phyloP scores from a whole-genome alignment of 1,284 basidiomycete species.

The Apiotrichum domesticum region DNA sequence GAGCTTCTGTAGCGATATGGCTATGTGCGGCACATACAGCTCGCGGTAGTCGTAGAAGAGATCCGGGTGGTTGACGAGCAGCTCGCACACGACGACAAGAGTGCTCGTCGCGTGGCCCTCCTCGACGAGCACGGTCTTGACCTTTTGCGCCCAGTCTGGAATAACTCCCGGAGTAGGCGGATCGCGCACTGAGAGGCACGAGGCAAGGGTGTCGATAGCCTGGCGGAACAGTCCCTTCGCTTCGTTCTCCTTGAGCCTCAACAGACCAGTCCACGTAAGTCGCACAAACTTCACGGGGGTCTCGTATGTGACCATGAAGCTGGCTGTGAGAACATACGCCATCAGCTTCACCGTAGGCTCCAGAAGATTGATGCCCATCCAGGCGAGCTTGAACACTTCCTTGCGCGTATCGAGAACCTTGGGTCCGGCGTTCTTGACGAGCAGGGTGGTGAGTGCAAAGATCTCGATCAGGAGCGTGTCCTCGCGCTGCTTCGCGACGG shows the following conservation, averaged over 20 bases:
- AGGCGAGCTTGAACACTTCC: constrained; percentile 92
- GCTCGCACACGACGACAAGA: constrained; percentile 81
- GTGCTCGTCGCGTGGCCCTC: constrained; percentile 78
- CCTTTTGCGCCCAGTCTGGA: constrained; percentile 83
- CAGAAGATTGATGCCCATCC: constrained; percentile 68
- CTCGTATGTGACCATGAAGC: constrained; percentile 87
- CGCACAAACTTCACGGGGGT: constrained; percentile 90
- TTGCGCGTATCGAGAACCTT: constrained; percentile 77
- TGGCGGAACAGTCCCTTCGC: constrained; percentile 70
- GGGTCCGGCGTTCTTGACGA: constrained; percentile 77
- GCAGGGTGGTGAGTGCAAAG: constrained; percentile 79
- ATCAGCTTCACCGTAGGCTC: constrained; percentile 84
- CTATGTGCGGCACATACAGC: constrained; percentile 93
- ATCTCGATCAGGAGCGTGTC: constrained; percentile 76
- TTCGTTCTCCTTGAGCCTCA: constrained; percentile 74
- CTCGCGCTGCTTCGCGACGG: constrained; percentile 32
- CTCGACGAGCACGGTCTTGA: constrained; percentile 79
- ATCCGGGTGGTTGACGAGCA: constrained; percentile 85
- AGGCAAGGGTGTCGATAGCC: constrained; percentile 85
- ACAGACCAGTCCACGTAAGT: constrained; percentile 88
- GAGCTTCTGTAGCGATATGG: constrained; percentile 80
- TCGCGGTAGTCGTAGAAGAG: constrained; percentile 92
- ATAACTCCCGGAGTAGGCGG: constrained; percentile 54
- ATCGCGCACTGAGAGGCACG: constrained; percentile 62
- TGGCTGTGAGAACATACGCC: constrained; percentile 86